A percentile compares a stretch with the other conserved stretches of the same genome.
Evolutionary conservation across 306 rosid genomes (phyloP).

Genomic region (Sphenostylis stenocarpa): DNA sequence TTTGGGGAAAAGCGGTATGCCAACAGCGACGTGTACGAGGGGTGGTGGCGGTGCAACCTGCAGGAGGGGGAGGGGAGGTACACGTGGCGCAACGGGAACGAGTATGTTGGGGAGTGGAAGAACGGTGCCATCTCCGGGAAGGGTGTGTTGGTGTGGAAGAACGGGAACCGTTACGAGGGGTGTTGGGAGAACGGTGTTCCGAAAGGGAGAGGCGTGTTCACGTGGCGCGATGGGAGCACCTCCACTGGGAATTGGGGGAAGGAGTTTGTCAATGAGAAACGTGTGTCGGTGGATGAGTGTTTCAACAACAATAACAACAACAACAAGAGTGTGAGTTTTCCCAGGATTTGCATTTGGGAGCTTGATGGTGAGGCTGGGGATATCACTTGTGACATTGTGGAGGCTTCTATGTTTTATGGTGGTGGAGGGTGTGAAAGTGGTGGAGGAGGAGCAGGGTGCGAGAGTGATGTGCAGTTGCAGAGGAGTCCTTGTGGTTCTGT

Average conservation of each 20-base stretch:
- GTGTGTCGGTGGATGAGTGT: conserved; percentile 34
- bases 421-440: conserved; percentile 27
- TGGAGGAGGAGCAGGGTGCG: not conserved
- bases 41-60: conserved; percentile 48
- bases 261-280: conserved; percentile 31
- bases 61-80: conserved; percentile 57
- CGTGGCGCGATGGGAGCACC: conserved; percentile 44
- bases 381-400: conserved; percentile 55
- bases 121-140: conserved; percentile 42
- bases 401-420: conserved; percentile 43
- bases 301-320: not conserved
- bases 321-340: conserved; percentile 41
- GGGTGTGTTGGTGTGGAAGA: conserved; percentile 43
- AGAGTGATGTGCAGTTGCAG: conserved; percentile 13
- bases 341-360: conserved; percentile 59
- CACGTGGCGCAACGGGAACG: conserved; percentile 53
- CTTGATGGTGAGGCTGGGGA: conserved; percentile 60
- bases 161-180: conserved; percentile 49
- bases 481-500: conserved; percentile 35
- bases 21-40: conserved; percentile 52
- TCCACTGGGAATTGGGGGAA: conserved; percentile 41
- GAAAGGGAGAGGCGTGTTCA: conserved; percentile 43
- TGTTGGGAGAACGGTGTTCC: conserved; percentile 56
- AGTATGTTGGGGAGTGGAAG: conserved; percentile 53
- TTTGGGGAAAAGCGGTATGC: conserved; percentile 45